Percentiles rank a stretch among this genome's conserved stretches.
Conservation (phyloP, 2,329 filamentous ascomycete genomes). For the Phaeoacremonium minimum region DNA sequence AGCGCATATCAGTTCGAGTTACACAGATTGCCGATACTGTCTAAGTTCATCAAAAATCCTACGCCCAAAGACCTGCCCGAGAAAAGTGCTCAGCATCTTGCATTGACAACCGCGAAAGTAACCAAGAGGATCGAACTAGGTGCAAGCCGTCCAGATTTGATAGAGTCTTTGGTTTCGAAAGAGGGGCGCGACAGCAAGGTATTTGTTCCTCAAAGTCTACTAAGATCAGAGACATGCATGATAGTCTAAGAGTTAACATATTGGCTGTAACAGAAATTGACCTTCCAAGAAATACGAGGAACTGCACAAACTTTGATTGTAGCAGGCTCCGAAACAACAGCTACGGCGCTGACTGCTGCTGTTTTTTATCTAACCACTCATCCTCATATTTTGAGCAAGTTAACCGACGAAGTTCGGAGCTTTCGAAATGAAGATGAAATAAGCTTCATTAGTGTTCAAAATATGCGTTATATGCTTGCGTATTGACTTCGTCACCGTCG, state of each 20-base stretch:
- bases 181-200: slow-evolving; percentile 1
- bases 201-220: not conserved
- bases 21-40: not conserved
- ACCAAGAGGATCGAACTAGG: slow-evolving; percentile 1
- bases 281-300: slow-evolving; percentile 7
- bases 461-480: slow-evolving; percentile 22
- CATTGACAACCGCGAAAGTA: not conserved
- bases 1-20: not conserved
- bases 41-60: not conserved
- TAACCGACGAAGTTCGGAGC: slow-evolving; percentile 32
- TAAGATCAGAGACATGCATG: not conserved
- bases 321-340: slow-evolving; percentile 46
- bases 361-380: slow-evolving; percentile 31
- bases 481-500: too few species aligned
- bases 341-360: slow-evolving; percentile 33
- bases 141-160: slow-evolving; percentile 4
- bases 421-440: slow-evolving; percentile 28
- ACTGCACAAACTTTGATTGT: slow-evolving; percentile 24
- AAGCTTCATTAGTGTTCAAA: slow-evolving; percentile 14
- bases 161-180: slow-evolving; percentile 5
- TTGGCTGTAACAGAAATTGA: slow-evolving; percentile 4
- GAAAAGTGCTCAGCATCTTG: not conserved
- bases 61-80: not conserved
- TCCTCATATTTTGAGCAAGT: slow-evolving; percentile 25
- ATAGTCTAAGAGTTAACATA: not conserved